These are phyloP conservation scores for Calocera viscosa DNA, from an alignment of 768 basidiomycete species.

Conservation along the genomic window DNA sequence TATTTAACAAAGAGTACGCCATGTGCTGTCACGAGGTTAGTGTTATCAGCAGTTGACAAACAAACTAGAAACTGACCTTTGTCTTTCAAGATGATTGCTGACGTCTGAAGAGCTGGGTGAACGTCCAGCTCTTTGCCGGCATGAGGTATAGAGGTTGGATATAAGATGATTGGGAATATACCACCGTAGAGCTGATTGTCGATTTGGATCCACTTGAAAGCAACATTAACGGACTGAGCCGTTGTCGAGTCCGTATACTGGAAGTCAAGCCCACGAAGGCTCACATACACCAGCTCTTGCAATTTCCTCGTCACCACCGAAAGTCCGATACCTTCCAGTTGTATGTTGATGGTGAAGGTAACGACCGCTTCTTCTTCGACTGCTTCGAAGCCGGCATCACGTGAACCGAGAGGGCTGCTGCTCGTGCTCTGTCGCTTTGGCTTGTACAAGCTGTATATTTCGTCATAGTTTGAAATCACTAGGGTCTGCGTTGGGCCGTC, in stretches of 20 bases:
- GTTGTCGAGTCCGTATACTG: conserved; percentile 70
- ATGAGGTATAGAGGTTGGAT: conserved; percentile 78
- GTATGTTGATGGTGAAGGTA: conserved; percentile 52
- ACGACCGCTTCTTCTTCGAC: conserved; percentile 57
- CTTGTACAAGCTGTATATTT: conserved; percentile 78
- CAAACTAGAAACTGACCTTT: conserved; percentile 46
- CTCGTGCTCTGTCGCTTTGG: conserved; percentile 64
- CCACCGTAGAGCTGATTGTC: conserved; percentile 98
- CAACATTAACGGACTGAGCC: conserved; percentile 67
- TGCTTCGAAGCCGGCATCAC: conserved; percentile 68
- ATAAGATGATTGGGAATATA: conserved; percentile 83
- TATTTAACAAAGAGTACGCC: conserved; percentile 98
- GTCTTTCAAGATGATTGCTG: conserved; percentile 83
- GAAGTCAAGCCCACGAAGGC: conserved; percentile 62
- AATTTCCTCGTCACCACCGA: conserved; percentile 81
- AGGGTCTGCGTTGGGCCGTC: conserved; percentile 75
- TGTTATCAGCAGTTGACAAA: not conserved
- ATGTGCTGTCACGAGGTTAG: conserved; percentile 48
- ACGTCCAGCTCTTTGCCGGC: conserved; percentile 64
- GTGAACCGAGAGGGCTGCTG: conserved; percentile 34
- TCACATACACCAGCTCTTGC: conserved; percentile 81
- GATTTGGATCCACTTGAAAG: conserved; percentile 78
- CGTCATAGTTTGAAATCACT: conserved; percentile 73
- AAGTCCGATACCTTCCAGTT: conserved; percentile 81
- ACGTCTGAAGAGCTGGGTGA: conserved; percentile 78